Conservation (phyloP, 225 moss, liverwort and hornwort genomes). For the Thuidium tamariscinum region DNA sequence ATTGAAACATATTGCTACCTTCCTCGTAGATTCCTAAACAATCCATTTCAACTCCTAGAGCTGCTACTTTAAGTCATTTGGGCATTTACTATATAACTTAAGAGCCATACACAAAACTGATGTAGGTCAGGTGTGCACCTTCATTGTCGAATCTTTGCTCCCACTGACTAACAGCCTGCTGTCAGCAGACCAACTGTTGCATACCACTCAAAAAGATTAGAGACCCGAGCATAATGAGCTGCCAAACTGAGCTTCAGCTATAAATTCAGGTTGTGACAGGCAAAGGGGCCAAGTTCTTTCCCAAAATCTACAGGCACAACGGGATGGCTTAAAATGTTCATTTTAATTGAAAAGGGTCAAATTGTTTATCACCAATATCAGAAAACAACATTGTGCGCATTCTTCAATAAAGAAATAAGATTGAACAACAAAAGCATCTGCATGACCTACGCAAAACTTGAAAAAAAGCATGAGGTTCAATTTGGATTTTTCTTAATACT, state of each 20-base stretch:
- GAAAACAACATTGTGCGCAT: not conserved
- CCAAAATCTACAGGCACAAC: not conserved
- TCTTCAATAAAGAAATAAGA: not conserved
- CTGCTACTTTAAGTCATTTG: not conserved
- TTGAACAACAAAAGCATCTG: not conserved
- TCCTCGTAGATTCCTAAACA: not conserved
- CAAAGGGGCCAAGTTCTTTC: not conserved
- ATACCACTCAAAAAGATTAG: not conserved
- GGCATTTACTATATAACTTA: not conserved
- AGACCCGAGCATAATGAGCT: not conserved
- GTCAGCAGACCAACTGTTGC: conserved; percentile 90
- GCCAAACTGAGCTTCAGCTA: not conserved
- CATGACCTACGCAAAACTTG: not conserved
- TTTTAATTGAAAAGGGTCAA: not conserved
- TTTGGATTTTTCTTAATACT: not conserved
- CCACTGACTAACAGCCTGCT: conserved; percentile 86
- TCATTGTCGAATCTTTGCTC: conserved; percentile 97
- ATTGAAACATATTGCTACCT: not conserved
- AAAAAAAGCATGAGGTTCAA: not conserved
- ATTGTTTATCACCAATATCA: not conserved
- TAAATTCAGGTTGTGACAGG: not conserved
- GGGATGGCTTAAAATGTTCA: not conserved
- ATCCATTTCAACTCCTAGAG: not conserved
- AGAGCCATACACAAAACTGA: not conserved
- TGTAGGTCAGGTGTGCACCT: conserved; percentile 18